These are phyloP conservation scores for Heracleum sosnowskyi DNA, from an alignment of 129 eudicot genomes.

Conservation along the genomic window DNA sequence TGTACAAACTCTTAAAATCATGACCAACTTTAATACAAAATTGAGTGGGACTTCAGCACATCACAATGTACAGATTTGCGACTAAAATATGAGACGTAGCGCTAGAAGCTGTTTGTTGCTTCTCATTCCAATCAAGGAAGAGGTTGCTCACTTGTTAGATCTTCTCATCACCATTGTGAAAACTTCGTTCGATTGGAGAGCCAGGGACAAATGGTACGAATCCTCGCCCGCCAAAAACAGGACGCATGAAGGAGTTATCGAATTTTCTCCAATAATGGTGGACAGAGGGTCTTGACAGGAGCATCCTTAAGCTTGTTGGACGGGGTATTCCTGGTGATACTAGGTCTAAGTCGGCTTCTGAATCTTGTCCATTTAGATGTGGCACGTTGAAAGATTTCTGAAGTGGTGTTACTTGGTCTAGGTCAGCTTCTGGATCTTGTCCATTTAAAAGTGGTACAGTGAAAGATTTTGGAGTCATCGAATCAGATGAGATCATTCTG, in stretches of 20 bases:
- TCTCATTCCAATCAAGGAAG: not conserved
- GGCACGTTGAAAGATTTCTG: constrained; percentile 73
- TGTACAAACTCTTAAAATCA: not conserved
- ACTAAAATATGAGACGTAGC: not conserved
- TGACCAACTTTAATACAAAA: not conserved
- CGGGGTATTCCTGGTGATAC: constrained; percentile 23
- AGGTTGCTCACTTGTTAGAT: not conserved
- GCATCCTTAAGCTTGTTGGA: constrained; percentile 66
- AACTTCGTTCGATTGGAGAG: constrained; percentile 67
- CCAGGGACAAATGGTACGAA: constrained; percentile 67
- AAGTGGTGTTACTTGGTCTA: constrained; percentile 6
- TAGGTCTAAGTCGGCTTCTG: not conserved
- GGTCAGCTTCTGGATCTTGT: constrained; percentile 44
- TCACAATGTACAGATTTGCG: not conserved
- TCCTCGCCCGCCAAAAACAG: constrained; percentile 88
- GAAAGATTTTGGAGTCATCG: constrained; percentile 59
- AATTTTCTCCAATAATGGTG: constrained; percentile 90
- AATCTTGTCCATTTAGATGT: constrained; percentile 14
- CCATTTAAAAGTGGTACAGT: constrained; percentile 53
- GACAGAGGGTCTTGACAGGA: constrained; percentile 51
- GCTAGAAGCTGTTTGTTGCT: not conserved
- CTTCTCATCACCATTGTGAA: constrained; percentile 17
- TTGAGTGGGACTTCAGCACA: not conserved
- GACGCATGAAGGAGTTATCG: constrained; percentile 83
- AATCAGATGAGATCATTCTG: constrained; percentile 57